Conservation (phyloP, 2,329 filamentous ascomycete species). For the Diaporthe longicolla region DNA sequence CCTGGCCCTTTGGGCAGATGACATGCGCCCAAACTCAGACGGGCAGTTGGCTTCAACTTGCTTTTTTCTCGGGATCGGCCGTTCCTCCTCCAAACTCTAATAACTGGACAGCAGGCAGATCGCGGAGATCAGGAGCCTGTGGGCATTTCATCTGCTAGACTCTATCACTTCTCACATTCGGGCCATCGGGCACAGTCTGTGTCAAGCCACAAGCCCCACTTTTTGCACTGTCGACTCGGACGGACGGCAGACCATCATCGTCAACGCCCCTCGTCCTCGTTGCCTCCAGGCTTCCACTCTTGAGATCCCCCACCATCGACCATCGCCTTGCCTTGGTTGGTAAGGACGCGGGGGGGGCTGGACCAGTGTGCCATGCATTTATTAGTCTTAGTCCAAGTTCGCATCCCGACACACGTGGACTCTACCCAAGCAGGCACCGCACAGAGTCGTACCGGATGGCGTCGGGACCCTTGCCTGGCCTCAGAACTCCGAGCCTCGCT, state of each 20-base stretch:
- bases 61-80: slow-evolving; percentile 35
- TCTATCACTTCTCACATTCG: slow-evolving; percentile 26
- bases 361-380: not conserved
- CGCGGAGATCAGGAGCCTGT: slow-evolving; percentile 19
- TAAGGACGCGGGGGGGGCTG: slow-evolving; percentile 12
- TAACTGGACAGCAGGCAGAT: slow-evolving; percentile 26
- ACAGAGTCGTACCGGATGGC: slow-evolving; percentile 22
- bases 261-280: not conserved
- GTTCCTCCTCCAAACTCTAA: slow-evolving; percentile 29
- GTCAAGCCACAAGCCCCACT: not conserved
- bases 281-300: not conserved
- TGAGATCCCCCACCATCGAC: not conserved
- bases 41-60: slow-evolving; percentile 20
- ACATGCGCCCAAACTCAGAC: slow-evolving; percentile 8
- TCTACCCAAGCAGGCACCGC: not conserved
- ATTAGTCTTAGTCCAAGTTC: not conserved
- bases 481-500: slow-evolving; percentile 22
- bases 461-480: slow-evolving; percentile 23
- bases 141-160: slow-evolving; percentile 7
- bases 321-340: not conserved
- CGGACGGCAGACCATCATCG: not conserved
- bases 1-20: not conserved
- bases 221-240: slow-evolving; percentile 11
- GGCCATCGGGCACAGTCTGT: slow-evolving; percentile 14
- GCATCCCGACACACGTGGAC: slow-evolving; percentile 23